Evolutionary conservation across 1,284 basidiomycete genomes (phyloP), one percentile per base, ranked within the genome.

Genomic region (Ganoderma lingzhi): DNA sequence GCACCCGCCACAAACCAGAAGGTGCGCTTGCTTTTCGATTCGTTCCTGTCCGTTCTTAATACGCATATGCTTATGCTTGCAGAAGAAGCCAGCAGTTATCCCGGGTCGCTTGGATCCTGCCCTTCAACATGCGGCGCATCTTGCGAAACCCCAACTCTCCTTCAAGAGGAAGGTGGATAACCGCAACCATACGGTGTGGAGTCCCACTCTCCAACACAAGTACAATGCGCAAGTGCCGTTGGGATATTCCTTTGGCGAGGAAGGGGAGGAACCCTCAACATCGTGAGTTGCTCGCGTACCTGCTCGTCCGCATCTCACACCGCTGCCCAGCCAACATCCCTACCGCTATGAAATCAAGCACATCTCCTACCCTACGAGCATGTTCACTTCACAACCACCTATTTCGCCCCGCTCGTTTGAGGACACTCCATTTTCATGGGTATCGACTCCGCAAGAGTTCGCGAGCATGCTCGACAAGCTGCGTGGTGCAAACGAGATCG

Each of bases 271-370:
- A 32, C 73, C 75, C n/a, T 76, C 79, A 32, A 73, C 62, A 62
- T 72, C 76, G 78, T 80, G 74, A 79, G 83, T 70, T 2, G 12
- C 15, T 42, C 8, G 28, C 35, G 35, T 35, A 35, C 28, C 19
- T 41, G 9, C 12, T 14, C 23, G 30, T 44, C 19, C 23, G 4
- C 35, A 41, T 63, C n/a, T 42, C 14, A 45, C 23, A 12, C 28
- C 42, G 51, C 1, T 32, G 65, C 62, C 45, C 61, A 86, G 84
- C 41, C 75, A 80, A n/a, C 94, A 96, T 79, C 95, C 95, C 1
- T 96, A 97, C 79, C 87, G 85, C 68, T 91, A 94, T 78, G 95
- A 96, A 79, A 92, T 95, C 62, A 87, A 83, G 30, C 89, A 94
- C 78, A 83, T 92, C 19, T 80, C 84, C 0, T 93, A 94, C 74